phyloP scores from a whole-genome alignment of 176 grass and related monocot species.

The Phoenix roebelenii region DNA sequence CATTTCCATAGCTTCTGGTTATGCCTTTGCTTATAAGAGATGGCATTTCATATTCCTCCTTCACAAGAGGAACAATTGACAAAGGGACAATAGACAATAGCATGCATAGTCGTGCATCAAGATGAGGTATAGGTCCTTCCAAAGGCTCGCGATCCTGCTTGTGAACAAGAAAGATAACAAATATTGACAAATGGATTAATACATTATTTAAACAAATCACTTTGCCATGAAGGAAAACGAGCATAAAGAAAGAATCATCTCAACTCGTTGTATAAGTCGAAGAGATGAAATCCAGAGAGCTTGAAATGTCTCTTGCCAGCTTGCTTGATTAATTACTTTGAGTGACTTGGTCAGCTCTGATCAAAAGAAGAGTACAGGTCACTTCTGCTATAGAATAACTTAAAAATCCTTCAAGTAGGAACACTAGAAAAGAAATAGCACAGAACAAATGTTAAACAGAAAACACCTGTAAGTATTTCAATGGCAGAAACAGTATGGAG shows the following conservation, averaged over 20 bases:
- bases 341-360: constrained; percentile 75
- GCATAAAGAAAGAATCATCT: constrained; percentile 18
- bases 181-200: background rate
- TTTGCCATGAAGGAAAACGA: background rate
- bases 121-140: constrained; percentile 81
- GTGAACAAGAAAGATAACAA: background rate
- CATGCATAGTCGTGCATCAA: constrained; percentile 79
- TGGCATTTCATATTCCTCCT: constrained; percentile 47
- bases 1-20: constrained; percentile 1
- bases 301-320: constrained; percentile 96
- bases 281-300: constrained; percentile 92
- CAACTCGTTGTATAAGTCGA: constrained; percentile 86
- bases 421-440: background rate
- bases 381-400: background rate
- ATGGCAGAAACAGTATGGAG: constrained; percentile 51
- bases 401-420: background rate
- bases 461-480: constrained; percentile 44
- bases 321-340: constrained; percentile 77
- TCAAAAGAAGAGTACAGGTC: constrained; percentile 14
- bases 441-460: constrained; percentile 1
- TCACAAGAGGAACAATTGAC: constrained; percentile 54
- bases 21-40: background rate
- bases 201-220: background rate
- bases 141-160: constrained; percentile 71
- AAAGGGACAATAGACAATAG: constrained; percentile 77